Evolutionary conservation across 352 stramenopile species (phyloP), one percentile per base, ranked within the genome.

Genomic region (Phytophthora parvispora): DNA sequence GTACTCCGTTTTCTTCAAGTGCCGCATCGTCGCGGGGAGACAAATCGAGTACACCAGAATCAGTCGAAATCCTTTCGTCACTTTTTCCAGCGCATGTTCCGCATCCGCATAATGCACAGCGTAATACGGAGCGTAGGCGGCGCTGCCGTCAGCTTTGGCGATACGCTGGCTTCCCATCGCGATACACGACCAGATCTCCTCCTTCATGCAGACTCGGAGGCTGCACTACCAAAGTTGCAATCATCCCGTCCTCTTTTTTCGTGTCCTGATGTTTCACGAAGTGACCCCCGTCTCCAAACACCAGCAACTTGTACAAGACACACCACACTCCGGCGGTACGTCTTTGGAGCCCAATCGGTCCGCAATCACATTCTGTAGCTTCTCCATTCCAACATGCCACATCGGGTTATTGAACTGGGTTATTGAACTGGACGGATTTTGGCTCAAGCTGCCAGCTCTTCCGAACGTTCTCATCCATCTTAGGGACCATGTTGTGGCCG

Each of bases 81-180:
- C 62, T 24, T 45, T 22, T 27, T 59, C 53, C 13, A 64, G 20
- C 15, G 62, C 31, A 28, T 70, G 62, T 20, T 60, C 53, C 9
- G 62, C 62, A 24, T 70, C 53, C 24, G 54, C 53, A n/a, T 70
- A 70, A 25, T 70, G 54, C 1, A 70, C 62, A 6, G 62, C 62
- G n/a, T 60, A 70, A 22, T 64, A 54, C 3, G 49, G 32, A 1
- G 15, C n/a, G 20, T 32, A 70, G 3, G 62, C 43, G 4, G 54
- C 43, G 22, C 53, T 52, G 7, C 45, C 52, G 18, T 28, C 40
- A 2, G 10, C 4, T 22, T 70, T 70, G 31, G 53, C n/a, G 40
- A 6, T 48, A 27, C 12, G 40, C 13, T 16, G 16, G n/a, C n/a
- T 48, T 27, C 12, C 40, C n/a, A 25, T 48, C n/a, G 24, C n/a